Conservation (phyloP, 176 grass and related monocot species). For the maize (Zea mays) region DNA sequence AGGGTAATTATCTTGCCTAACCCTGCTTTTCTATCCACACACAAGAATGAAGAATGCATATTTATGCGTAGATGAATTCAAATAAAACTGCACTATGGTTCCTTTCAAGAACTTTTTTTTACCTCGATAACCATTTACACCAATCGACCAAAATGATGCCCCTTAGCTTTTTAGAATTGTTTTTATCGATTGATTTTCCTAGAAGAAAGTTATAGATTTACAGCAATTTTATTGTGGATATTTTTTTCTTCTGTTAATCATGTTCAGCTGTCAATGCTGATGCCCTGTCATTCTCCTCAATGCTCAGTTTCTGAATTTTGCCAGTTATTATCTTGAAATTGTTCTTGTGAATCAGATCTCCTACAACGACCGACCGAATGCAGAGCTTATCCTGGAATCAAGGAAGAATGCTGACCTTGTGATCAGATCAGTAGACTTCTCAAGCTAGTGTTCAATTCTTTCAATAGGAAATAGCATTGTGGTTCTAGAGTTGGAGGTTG, state of each 20-base stretch:
- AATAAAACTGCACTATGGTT: slow-evolving; percentile 13
- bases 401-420: slow-evolving; percentile 78
- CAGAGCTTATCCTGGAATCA: slow-evolving; percentile 77
- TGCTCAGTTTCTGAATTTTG: not conserved
- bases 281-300: not conserved
- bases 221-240: not conserved
- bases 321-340: not conserved
- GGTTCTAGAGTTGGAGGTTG: not conserved
- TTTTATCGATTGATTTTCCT: not conserved
- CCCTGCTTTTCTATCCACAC: slow-evolving; percentile 1
- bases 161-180: not conserved
- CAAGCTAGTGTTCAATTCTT: slow-evolving; percentile 19
- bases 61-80: not conserved
- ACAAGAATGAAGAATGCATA: not conserved
- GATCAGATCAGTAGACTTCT: slow-evolving; percentile 69
- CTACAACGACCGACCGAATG: slow-evolving; percentile 87
- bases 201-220: not conserved
- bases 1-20: slow-evolving; percentile 56
- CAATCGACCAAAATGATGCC: not conserved
- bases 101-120: slow-evolving; percentile 3
- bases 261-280: not conserved
- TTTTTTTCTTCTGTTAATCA: not conserved
- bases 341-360: slow-evolving; percentile 57
- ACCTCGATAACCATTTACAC: not conserved
- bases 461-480: not conserved